Base-by-base conservation (phyloP, 257 asterid species). In the Solanum bulbocastanum region DNA sequence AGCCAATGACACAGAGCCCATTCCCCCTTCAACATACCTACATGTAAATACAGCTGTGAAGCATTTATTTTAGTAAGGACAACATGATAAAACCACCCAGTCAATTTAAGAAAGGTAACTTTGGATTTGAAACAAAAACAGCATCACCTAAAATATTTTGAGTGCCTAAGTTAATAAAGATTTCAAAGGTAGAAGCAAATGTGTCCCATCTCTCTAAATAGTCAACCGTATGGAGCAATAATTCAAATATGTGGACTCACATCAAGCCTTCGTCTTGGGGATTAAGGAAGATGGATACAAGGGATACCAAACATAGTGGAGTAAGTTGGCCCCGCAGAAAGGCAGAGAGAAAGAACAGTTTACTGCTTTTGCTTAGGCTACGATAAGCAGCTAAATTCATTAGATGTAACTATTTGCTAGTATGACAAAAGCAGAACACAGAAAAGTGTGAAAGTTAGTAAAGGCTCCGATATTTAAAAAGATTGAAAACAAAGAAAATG, bases 1-100 rank as follows among this genome's bases (percentile, higher is more conserved):
- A 81, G 98, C 98, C 90, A 71, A 89, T 84, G 99, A 97, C 87
- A 96, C 99, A 27, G 96, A 93, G 72, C 99, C 99, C 99, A 97
- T 97, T 90, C 99, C 99, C 85, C 99, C 99, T 94, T 97, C 95
- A 88, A 95, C 99, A 87, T 94, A 93, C 89, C 99, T 97, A 92
- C 92, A 92, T 83, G 86, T 86, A 68, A 69, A 52, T 74, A 81
- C 83, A 72, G 87, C 72, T 60, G 73, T 85, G 83, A 91, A 88
- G 78, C 75, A 40, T 83, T 73, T 73, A n/a, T 58, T 62, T 71
- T 11, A 81, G 6, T 83, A 69, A 74, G 83, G 40, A 83, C 85
- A 74, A 71, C 84, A 68, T 85, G 75, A 68, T 56, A 71, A 73
- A 78, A 87, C 44, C 87, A 88, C 72, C 65, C 32, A 35, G 39